Evolutionary conservation across 257 asterid species (phyloP).

Genomic region (Przewalskia tangutica): DNA sequence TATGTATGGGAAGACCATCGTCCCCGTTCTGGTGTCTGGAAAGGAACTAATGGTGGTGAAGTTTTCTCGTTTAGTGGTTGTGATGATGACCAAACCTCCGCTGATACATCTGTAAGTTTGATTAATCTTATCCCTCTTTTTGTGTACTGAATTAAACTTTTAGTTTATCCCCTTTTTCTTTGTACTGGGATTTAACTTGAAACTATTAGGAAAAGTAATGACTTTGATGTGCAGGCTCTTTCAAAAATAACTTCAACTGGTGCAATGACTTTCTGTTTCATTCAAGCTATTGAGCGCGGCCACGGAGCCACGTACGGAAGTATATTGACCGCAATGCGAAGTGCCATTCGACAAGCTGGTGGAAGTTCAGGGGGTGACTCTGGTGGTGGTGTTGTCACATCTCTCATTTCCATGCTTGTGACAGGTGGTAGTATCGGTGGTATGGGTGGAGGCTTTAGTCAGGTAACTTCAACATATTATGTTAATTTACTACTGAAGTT

Average conservation of each 20-base stretch:
- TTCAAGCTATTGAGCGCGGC: slow-evolving; percentile 94
- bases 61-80: slow-evolving; percentile 91
- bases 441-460: slow-evolving; percentile 46
- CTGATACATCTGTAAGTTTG: slow-evolving; percentile 82
- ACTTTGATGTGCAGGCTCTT: slow-evolving; percentile 50
- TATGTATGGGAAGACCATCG: slow-evolving; percentile 97
- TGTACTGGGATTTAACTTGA: background rate
- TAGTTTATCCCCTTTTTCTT: background rate
- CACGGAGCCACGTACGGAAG: slow-evolving; percentile 79
- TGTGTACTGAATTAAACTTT: background rate
- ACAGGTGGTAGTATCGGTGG: slow-evolving; percentile 66
- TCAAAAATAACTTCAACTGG: slow-evolving; percentile 92
- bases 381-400: slow-evolving; percentile 67
- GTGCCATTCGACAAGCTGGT: slow-evolving; percentile 57
- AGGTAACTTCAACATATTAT: slow-evolving; percentile 33
- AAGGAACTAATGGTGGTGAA: slow-evolving; percentile 91
- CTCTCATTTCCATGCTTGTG: slow-evolving; percentile 71
- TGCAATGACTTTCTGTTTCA: slow-evolving; percentile 93
- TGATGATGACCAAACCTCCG: slow-evolving; percentile 91
- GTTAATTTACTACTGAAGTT: background rate
- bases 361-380: slow-evolving; percentile 41
- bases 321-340: slow-evolving; percentile 70
- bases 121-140: background rate
- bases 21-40: slow-evolving; percentile 82
- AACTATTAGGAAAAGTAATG: background rate